phyloP scores from a whole-genome alignment of 2,329 filamentous ascomycete species.

The Corynespora cassiicola region DNA sequence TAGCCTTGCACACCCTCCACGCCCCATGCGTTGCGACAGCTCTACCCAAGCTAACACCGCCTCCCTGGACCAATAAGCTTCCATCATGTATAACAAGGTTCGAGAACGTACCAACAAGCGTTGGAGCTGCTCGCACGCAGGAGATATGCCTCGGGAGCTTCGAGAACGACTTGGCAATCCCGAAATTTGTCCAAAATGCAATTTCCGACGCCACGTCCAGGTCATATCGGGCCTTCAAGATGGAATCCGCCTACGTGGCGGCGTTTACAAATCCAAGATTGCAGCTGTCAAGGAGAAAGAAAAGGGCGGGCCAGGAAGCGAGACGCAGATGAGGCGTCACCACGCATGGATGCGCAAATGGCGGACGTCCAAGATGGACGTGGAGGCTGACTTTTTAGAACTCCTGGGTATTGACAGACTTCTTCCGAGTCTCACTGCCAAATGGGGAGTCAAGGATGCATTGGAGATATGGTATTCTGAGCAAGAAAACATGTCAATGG shows the following conservation, averaged over 20 bases:
- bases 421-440: too few relatives aligned
- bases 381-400: too few relatives aligned
- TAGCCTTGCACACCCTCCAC: too few relatives aligned
- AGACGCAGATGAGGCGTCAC: background rate
- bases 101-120: too few relatives aligned
- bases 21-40: too few relatives aligned
- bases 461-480: constrained; percentile 11
- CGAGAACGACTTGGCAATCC: background rate
- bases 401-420: too few relatives aligned
- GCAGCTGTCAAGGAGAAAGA: constrained; percentile 1
- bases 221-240: constrained; percentile 11
- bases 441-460: constrained; percentile 6
- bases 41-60: too few relatives aligned
- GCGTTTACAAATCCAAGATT: constrained; percentile 16
- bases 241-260: constrained; percentile 12
- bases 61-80: too few relatives aligned
- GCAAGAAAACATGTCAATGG: constrained; percentile 7
- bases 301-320: background rate
- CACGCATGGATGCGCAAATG: constrained; percentile 4
- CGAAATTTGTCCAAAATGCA: constrained; percentile 11
- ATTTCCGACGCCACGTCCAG: constrained; percentile 9
- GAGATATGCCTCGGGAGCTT: background rate
- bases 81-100: too few relatives aligned
- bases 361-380: constrained; percentile 8
- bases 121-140: constrained; percentile 7